Percentiles rank a stretch among this genome's conserved stretches.
These are phyloP conservation scores for Phytophthora meadii DNA, from an alignment of 352 stramenopile genomes.

Conservation along the genomic window DNA sequence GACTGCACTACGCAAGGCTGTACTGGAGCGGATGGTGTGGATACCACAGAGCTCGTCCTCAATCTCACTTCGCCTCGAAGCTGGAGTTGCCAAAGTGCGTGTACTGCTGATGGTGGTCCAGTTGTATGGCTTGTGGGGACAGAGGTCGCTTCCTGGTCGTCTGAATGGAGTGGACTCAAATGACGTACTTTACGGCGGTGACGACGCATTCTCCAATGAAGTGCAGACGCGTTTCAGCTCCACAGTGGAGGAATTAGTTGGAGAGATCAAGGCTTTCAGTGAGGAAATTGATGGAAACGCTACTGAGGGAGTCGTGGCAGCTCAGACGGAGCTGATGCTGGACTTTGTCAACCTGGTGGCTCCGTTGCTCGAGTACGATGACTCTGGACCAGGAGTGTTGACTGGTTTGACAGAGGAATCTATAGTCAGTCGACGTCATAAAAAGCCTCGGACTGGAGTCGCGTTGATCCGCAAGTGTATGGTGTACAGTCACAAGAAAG, in stretches of 20 bases:
- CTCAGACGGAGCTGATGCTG: constrained; percentile 64
- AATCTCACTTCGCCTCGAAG: constrained; percentile 18
- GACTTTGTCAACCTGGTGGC: constrained; percentile 65
- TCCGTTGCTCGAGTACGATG: constrained; percentile 46
- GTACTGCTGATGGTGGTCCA: constrained; percentile 55
- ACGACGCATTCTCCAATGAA: constrained; percentile 57
- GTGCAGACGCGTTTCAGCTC: constrained; percentile 57
- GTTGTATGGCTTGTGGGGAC: constrained; percentile 70
- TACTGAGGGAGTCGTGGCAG: constrained; percentile 13
- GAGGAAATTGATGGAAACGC: constrained; percentile 1
- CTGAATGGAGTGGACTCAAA: constrained; percentile 81
- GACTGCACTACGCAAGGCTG: constrained; percentile 70
- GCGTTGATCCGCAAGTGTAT: constrained; percentile 58
- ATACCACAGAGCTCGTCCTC: constrained; percentile 19
- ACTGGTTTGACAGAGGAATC: constrained; percentile 2
- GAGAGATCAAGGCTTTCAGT: constrained; percentile 53
- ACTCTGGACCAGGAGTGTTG: constrained; percentile 9
- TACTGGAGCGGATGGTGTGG: constrained; percentile 57
- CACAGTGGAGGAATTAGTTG: constrained; percentile 56
- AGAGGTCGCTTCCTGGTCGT: constrained; percentile 44
- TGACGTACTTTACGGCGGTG: constrained; percentile 82
- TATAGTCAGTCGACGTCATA: constrained; percentile 22
- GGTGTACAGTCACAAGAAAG: constrained; percentile 35
- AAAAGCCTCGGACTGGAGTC: constrained; percentile 38
- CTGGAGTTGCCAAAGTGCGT: constrained; percentile 38